Evolutionary conservation across 257 asterid genomes (phyloP), one percentile per base, ranked within the genome.

Genomic region (Anisodus tanguticus): DNA sequence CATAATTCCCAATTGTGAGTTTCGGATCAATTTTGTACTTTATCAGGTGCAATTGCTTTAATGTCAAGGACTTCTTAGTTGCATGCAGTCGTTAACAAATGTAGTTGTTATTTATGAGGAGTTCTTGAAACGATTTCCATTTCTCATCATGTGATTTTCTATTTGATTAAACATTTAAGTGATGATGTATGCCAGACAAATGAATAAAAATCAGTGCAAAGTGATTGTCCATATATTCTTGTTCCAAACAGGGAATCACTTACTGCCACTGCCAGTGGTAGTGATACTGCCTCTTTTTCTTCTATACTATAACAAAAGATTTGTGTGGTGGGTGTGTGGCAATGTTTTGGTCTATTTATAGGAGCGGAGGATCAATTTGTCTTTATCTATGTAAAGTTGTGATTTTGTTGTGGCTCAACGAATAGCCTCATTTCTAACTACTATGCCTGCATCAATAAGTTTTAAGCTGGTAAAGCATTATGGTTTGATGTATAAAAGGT

Each of bases 1-100:
- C 91, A 89, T 82, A 91, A 53, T 87, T 84, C 90, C 39, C 97
- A 90, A 70, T 91, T 87, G 98, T 91, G 85, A 92, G 98, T 88
- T 67, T 31, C 31, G 64, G 26, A 77, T 26, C 17, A 51, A 8
- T 77, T 31, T 31, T 77, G 64, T 26, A 26, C 13, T 15, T 51
- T 49, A 53, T 53, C 82, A 53, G 64, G 66, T 26, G 49, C 82
- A 55, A 43, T 77, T 77, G 49, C 82, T 53, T 53, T 2, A 53
- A 31, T 77, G 60, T 8, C 49, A 53, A 51, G 82, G n/a, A 31
- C 31, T 77, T 53, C 82, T 77, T 51, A 54, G 64, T 77, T 53
- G 82, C 82, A 77, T 53, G 49, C 5, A 13, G 66, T 35, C 66
- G 6, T 31, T 77, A 26, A 31, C 49, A 31, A 17, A 53, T 77